phyloP scores from a whole-genome alignment of 345 rosid genomes.

The Lagerstroemia speciosa region DNA sequence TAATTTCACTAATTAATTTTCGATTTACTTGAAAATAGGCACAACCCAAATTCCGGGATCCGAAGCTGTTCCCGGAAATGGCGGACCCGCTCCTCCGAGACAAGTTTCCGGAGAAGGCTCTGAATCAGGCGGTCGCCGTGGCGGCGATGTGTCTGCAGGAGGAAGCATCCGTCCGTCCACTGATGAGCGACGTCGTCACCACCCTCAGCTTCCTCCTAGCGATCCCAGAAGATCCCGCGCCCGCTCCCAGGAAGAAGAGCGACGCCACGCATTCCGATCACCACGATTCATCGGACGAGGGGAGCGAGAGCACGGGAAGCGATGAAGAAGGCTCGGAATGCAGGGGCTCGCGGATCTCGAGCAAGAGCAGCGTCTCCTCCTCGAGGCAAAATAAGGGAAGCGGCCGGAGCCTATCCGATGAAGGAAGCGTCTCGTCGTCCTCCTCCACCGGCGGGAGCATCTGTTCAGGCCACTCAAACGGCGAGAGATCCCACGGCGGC shows the following conservation, averaged over 20 bases:
- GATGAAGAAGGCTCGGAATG: conserved; percentile 1
- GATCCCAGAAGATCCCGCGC: background rate
- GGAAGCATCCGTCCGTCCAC: conserved; percentile 16
- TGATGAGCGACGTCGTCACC: too few species aligned
- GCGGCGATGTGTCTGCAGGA: conserved; percentile 23
- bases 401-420: background rate
- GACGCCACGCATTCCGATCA: background rate
- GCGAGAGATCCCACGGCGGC: too few species aligned
- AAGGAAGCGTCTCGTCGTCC: background rate
- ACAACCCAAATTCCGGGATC: conserved; percentile 21
- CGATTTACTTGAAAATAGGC: conserved; percentile 13
- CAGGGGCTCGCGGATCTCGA: background rate
- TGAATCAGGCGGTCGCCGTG: conserved; percentile 24
- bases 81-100: conserved; percentile 20
- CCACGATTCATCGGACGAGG: background rate
- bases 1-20: background rate
- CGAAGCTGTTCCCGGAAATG: conserved; percentile 17
- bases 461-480: too few species aligned
- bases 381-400: too few species aligned
- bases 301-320: background rate
- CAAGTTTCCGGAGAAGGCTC: conserved; percentile 18
- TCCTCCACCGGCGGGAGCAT: too few species aligned
- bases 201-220: conserved; percentile 15
- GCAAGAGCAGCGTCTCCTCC: too few species aligned
- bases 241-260: conserved; percentile 2